These are phyloP conservation scores for Immersiella caudata DNA, from an alignment of 495 filamentous ascomycete genomes.

Conservation along the genomic window DNA sequence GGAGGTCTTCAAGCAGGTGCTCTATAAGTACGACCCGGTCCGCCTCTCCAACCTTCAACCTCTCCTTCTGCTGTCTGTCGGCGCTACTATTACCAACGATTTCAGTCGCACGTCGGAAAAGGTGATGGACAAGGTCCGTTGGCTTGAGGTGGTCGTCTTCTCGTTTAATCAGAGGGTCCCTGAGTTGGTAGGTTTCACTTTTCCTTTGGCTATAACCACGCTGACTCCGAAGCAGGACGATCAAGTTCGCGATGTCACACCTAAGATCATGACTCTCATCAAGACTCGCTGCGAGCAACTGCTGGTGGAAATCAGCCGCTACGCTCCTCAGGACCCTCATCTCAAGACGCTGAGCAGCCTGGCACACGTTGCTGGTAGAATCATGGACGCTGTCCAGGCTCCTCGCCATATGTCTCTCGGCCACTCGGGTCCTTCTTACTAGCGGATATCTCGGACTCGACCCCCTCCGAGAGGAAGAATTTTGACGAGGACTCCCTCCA, in stretches of 20 bases:
- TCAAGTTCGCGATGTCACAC: conserved; percentile 73
- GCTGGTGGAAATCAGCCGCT: conserved; percentile 67
- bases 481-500: conserved; percentile 32
- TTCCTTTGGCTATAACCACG: conserved; percentile 24
- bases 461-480: not conserved
- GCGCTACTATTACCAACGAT: conserved; percentile 74
- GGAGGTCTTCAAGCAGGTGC: conserved; percentile 79
- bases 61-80: conserved; percentile 80
- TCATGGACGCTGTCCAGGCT: conserved; percentile 23
- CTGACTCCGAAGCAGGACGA: conserved; percentile 58
- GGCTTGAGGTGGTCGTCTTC: conserved; percentile 74
- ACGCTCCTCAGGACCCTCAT: conserved; percentile 61
- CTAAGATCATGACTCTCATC: conserved; percentile 72
- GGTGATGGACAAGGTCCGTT: conserved; percentile 63
- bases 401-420: not conserved
- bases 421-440: not conserved
- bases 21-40: conserved; percentile 70
- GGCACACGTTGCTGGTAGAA: conserved; percentile 32
- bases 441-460: not conserved
- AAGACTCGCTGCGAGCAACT: conserved; percentile 69
- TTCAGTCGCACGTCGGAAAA: conserved; percentile 59
- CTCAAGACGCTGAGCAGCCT: conserved; percentile 67
- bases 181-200: conserved; percentile 48
- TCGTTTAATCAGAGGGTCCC: conserved; percentile 47
- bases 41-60: conserved; percentile 73